Evolutionary conservation across 495 filamentous ascomycete species (phyloP).

Genomic region (Aspergillus nidulans): DNA sequence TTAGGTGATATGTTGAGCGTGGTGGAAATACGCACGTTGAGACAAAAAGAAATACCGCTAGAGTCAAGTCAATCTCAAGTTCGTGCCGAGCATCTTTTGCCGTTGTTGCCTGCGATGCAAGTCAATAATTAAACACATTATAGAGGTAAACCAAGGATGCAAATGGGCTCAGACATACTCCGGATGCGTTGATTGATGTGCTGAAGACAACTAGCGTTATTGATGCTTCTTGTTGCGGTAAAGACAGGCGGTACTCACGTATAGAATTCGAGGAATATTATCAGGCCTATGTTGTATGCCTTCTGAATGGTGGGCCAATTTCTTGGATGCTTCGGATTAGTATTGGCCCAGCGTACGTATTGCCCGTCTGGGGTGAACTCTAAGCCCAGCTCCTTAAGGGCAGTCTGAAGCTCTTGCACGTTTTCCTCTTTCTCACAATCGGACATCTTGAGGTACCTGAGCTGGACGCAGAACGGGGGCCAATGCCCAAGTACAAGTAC

Average conservation of each 20-base stretch:
- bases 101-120: constrained; percentile 16
- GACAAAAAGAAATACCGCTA: constrained; percentile 26
- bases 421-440: constrained; percentile 8
- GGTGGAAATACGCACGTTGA: constrained; percentile 22
- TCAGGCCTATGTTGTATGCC: constrained; percentile 18
- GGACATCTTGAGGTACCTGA: constrained; percentile 4
- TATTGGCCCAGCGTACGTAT: constrained; percentile 15
- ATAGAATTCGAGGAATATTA: constrained; percentile 25
- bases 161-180: constrained; percentile 12
- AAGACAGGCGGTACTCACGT: constrained; percentile 7
- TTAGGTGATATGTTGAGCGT: constrained; percentile 8
- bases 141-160: background rate
- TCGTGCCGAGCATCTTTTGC: constrained; percentile 20
- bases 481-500: constrained; percentile 6
- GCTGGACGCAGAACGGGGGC: background rate
- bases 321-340: constrained; percentile 21
- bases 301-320: constrained; percentile 23
- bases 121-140: background rate
- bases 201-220: constrained; percentile 9
- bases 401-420: background rate
- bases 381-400: constrained; percentile 11
- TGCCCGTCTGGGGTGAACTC: constrained; percentile 15
- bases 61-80: constrained; percentile 14
- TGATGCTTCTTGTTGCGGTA: background rate
- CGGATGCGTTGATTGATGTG: constrained; percentile 27